Evolutionary conservation across 1,139 yeast genomes (phyloP), one percentile per base, ranked within the genome.

Genomic region (Yamadazyma friedrichii): DNA sequence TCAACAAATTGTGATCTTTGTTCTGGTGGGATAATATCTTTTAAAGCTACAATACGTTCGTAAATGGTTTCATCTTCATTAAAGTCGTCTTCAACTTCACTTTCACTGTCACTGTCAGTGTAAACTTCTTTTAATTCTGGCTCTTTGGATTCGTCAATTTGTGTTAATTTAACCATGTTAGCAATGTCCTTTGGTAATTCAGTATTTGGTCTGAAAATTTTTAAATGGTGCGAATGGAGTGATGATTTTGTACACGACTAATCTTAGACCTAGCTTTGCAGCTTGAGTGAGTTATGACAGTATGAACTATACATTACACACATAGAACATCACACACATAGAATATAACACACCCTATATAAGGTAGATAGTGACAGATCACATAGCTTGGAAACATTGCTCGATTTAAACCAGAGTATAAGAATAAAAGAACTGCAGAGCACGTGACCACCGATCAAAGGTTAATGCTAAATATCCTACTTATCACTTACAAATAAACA

Each of bases 21-120:
- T 55, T 79, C 78, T 52, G 98, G 98, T 34, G 97, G 88, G 45
- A 93, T 74, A 45, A 91, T 88, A 62, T 93, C 98, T 67, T 83
- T 88, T 56, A 93, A 78, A 41, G 99, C 98, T 48, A 80, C 80
- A 50, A 93, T 65, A 75, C 99, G 85, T 55, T 93, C 98, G 48
- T 75, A 67, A 30, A 94, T 54, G 35, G 97, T 84, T 72, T 93
- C 98, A 57, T 82, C 80, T 55, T 82, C 86, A 59, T 84, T 93
- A 52, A 84, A 88, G 50, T 86, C 95, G 40, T 80, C 86, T 42
- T 77, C 84, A 44, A 78, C 80, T 44, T 80, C 84, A 38, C 78
- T 80, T 27, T 80, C 89, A 26, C 68, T 62, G 35, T 82, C 86
- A 33, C 71, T 63, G 43, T 70, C 75, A 41, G 52, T 54, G 25